These are phyloP conservation scores for Pythium scleroteichum DNA, from an alignment of 352 stramenopile species.

Conservation along the genomic window DNA sequence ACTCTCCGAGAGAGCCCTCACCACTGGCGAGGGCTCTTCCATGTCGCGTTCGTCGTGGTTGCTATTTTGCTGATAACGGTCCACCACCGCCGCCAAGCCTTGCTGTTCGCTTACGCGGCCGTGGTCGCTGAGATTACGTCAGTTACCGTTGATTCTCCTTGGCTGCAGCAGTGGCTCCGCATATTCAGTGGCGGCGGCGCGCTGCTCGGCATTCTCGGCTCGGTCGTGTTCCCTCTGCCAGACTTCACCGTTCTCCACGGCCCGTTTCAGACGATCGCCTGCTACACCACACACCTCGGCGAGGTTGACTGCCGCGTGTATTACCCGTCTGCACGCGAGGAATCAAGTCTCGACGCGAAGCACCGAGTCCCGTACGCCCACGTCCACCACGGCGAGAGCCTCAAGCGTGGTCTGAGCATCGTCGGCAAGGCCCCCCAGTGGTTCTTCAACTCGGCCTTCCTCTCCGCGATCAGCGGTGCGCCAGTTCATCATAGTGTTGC, in stretches of 20 bases:
- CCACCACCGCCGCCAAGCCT: conserved; percentile 18
- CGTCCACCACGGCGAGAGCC: conserved; percentile 50
- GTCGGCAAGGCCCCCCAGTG: conserved; percentile 50
- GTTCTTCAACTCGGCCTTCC: conserved; percentile 52
- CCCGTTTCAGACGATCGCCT: conserved; percentile 43
- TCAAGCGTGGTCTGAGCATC: conserved; percentile 45
- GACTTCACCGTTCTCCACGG: conserved; percentile 46
- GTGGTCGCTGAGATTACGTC: not conserved
- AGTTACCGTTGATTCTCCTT: not conserved
- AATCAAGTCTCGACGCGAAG: not conserved
- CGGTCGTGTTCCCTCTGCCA: conserved; percentile 52
- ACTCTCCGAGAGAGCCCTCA: not conserved
- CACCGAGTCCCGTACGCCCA: conserved; percentile 22
- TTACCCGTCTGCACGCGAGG: conserved; percentile 40
- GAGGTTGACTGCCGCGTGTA: conserved; percentile 64
- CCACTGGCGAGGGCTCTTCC: not conserved
- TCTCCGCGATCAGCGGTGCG: conserved; percentile 42
- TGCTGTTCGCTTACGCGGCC: conserved; percentile 14
- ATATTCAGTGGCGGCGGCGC: not conserved
- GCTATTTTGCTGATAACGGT: not conserved
- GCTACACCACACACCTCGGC: conserved; percentile 34
- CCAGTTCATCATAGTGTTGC: conserved; percentile 23
- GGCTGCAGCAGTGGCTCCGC: not conserved
- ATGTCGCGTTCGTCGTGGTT: not conserved
- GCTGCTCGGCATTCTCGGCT: conserved; percentile 14